These are phyloP conservation scores for Leucocoprinus leucothites DNA, from an alignment of 768 basidiomycete genomes.

Conservation along the genomic window DNA sequence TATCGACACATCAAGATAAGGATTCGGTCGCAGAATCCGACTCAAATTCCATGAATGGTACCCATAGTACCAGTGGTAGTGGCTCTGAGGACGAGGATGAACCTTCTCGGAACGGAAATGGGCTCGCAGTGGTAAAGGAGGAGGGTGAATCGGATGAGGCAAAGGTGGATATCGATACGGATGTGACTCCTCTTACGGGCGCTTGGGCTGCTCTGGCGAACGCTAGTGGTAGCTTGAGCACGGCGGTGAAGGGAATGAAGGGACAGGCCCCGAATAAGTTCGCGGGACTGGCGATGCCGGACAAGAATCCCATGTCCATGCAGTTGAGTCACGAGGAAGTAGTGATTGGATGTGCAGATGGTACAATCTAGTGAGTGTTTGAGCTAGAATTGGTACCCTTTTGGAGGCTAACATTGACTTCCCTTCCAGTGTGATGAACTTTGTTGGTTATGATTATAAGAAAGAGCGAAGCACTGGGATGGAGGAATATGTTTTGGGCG, in stretches of 20 bases:
- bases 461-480: conserved; percentile 12
- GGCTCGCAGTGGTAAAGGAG: conserved; percentile 12
- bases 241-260: conserved; percentile 52
- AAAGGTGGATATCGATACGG: conserved; percentile 59
- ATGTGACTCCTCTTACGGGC: conserved; percentile 66
- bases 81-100: conserved; percentile 20
- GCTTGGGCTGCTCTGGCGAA: conserved; percentile 71
- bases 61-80: too few species aligned
- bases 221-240: conserved; percentile 21
- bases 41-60: too few species aligned
- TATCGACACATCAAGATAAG: conserved; percentile 77
- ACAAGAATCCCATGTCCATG: conserved; percentile 95
- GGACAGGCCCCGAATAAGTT: conserved; percentile 69
- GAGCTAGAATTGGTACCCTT: not conserved
- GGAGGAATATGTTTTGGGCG: conserved; percentile 7
- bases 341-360: conserved; percentile 88
- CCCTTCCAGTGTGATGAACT: conserved; percentile 30
- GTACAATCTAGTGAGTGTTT: conserved; percentile 81
- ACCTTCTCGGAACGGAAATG: not conserved
- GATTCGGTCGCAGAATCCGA: conserved; percentile 19
- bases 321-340: conserved; percentile 89
- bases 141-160: conserved; percentile 21
- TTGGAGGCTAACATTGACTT: not conserved
- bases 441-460: conserved; percentile 34
- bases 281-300: conserved; percentile 76